phyloP scores from a whole-genome alignment of 2,329 filamentous ascomycete species.

The Ophiostoma piceae region DNA sequence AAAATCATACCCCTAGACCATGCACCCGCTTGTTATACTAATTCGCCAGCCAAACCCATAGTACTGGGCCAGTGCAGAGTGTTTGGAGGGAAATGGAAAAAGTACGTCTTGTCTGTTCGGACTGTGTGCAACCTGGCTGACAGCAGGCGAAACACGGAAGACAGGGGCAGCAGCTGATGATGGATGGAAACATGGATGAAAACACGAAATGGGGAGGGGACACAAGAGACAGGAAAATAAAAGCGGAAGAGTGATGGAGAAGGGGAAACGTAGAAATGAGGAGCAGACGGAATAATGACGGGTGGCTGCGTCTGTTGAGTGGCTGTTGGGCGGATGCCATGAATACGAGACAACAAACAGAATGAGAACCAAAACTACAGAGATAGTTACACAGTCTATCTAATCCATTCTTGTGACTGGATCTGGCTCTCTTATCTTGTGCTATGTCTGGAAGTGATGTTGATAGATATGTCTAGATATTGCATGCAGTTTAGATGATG shows the following conservation, averaged over 20 bases:
- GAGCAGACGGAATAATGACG: background rate
- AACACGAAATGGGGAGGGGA: background rate
- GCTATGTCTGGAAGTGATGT: background rate
- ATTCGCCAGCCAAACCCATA: background rate
- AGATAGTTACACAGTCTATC: too few relatives aligned
- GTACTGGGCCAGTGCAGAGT: background rate
- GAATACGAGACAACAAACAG: conserved; percentile 5
- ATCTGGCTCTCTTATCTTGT: background rate
- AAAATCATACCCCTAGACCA: conserved; percentile 18
- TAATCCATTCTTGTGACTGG: background rate
- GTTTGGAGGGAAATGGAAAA: background rate
- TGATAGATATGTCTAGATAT: background rate
- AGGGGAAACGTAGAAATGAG: background rate
- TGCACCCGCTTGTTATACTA: background rate
- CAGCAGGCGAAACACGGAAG: conserved; percentile 2
- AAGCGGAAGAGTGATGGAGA: background rate
- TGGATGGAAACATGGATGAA: background rate
- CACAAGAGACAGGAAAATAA: background rate
- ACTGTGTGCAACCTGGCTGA: background rate
- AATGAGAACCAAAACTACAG: background rate
- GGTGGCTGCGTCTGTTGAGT: background rate
- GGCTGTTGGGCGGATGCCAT: background rate
- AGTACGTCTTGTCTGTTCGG: background rate
- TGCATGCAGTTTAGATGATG: background rate
- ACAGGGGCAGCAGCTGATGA: background rate